Evolutionary conservation across 2,329 filamentous ascomycete species (phyloP), one percentile per base, ranked within the genome.

Genomic region (Ceratocystis lukuohia): DNA sequence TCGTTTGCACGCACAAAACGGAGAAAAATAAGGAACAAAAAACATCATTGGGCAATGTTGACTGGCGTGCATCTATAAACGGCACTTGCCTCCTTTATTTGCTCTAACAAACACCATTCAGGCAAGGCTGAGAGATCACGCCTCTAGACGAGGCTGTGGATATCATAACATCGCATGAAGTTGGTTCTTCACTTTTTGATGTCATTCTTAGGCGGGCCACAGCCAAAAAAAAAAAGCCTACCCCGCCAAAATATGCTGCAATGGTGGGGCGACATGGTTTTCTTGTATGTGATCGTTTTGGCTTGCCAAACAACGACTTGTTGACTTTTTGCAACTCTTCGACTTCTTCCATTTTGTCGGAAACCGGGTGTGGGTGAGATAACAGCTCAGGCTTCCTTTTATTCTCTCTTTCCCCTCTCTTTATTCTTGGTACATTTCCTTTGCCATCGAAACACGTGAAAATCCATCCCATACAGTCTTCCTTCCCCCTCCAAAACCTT

Each of bases 181-280:
- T 25, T 53, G 22, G 15, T n/a, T 28, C 22, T 62, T 30, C 57
- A 15, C 20, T 62, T 17, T 59, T 59, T 59, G 56, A 59, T 59
- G 56, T 59, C 56, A 59, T 59, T 59, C 30, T 59, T 59, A 37
- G 25, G 25, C 25, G 28, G 37, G 37, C 37, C 33, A 37, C 28
- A 17, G 53, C 33, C 28, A 37, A 12, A 25, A 12, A 25, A 33
- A 33, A n/a, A 28, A 28, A 28, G 28, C 10, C 12, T 59, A 59
- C 56, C 56, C 56, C 56, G 56, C 56, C 56, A 57, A 57, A 57
- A 56, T 17, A 17, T 6, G 25, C 12, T 46, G 33, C 44, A 62
- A 45, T 62, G 28, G 61, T 62, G 61, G 37, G 61, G 37, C 37
- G 37, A 12, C n/a, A 5, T 62, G 37, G 17, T 30, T 62, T 62